A percentile compares a stretch with the other conserved stretches of the same genome.
Evolutionary conservation across 2,329 filamentous ascomycete species (phyloP).

Genomic region (Raffaelea arxii): DNA sequence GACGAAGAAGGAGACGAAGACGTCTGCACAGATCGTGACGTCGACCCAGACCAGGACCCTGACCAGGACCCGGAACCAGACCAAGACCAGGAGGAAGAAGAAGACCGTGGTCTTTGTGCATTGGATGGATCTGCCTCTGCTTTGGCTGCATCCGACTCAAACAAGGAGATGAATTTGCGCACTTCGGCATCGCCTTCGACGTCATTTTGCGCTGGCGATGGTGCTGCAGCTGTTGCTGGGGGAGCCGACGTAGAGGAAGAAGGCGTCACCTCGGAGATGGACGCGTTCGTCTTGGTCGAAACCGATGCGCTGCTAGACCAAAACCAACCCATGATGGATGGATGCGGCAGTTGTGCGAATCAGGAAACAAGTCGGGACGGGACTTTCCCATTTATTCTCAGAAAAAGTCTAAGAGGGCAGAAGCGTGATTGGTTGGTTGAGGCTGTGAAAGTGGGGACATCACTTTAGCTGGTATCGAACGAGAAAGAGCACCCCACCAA

Average conservation of each 20-base stretch:
- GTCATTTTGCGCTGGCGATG: slow-evolving; percentile 1
- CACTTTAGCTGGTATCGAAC: no score
- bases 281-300: slow-evolving; percentile 14
- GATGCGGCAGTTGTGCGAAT: no score
- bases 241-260: slow-evolving; percentile 9
- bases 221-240: slow-evolving; percentile 1
- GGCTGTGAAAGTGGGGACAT: neutral
- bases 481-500: neutral
- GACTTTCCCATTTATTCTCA: neutral
- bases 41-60: slow-evolving; percentile 4
- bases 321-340: slow-evolving; percentile 53
- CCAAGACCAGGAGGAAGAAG: neutral
- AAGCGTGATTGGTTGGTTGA: neutral
- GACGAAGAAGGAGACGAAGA: slow-evolving; percentile 12
- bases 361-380: neutral
- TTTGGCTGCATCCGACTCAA: slow-evolving; percentile 13
- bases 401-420: neutral
- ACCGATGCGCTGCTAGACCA: slow-evolving; percentile 36
- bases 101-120: neutral
- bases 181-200: slow-evolving; percentile 30
- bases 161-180: slow-evolving; percentile 41
- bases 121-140: neutral
- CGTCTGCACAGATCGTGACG: slow-evolving; percentile 17
- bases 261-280: slow-evolving; percentile 9
- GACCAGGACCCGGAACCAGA: neutral